Conservation (phyloP, 1,284 basidiomycete genomes). For the Neonothopanus nambi region DNA sequence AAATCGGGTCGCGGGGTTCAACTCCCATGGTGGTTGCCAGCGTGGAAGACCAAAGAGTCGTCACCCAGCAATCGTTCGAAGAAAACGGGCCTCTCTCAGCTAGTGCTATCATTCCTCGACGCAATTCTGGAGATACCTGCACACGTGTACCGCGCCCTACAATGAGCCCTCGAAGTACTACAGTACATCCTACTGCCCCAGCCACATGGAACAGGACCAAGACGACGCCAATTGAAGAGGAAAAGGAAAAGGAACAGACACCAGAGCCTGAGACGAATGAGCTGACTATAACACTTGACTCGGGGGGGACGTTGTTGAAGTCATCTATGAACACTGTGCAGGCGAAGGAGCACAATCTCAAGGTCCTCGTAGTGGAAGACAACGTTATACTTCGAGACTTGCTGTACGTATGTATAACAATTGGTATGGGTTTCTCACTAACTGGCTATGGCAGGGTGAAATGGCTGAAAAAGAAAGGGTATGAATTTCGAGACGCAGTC, state of each 20-base stretch:
- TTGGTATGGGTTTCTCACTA: not conserved
- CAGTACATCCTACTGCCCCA: constrained; percentile 45
- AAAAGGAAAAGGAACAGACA: constrained; percentile 23
- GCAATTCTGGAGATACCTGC: constrained; percentile 52
- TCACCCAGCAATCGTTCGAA: not conserved
- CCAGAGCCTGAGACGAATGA: constrained; percentile 31
- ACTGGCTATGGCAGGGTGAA: constrained; percentile 52
- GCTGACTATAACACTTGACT: constrained; percentile 56
- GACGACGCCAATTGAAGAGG: constrained; percentile 28
- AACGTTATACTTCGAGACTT: constrained; percentile 75
- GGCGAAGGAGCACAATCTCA: constrained; percentile 40
- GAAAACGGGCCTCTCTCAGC: constrained; percentile 4
- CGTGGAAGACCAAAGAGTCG: constrained; percentile 4
- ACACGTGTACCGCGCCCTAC: constrained; percentile 34
- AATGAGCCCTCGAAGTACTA: constrained; percentile 49
- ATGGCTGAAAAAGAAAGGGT: constrained; percentile 83
- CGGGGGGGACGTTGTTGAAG: constrained; percentile 60
- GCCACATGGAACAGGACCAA: constrained; percentile 36
- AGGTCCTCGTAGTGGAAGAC: constrained; percentile 83
- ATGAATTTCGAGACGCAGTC: constrained; percentile 76
- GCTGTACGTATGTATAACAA: constrained; percentile 46
- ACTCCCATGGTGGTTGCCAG: constrained; percentile 15
- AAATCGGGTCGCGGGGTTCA: constrained; percentile 39
- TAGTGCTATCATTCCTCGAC: constrained; percentile 32
- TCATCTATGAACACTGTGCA: constrained; percentile 55